Conservation (phyloP, 1,284 basidiomycete genomes). For the Amylostereum chailletii region DNA sequence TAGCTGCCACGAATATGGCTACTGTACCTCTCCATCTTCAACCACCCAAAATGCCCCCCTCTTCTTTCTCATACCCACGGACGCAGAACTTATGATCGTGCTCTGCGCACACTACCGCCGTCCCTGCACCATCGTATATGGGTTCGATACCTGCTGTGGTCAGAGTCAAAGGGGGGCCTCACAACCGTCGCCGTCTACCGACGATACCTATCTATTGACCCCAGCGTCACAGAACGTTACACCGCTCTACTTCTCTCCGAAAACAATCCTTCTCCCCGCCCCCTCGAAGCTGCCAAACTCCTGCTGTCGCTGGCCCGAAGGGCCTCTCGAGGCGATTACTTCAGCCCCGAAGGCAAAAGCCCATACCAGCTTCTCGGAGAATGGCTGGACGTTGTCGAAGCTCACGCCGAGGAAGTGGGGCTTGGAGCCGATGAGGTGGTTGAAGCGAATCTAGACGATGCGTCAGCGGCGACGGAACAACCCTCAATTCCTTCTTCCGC, state of each 20-base stretch:
- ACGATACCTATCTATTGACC: conserved; percentile 83
- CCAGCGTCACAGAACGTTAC: conserved; percentile 81
- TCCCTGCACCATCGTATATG: conserved; percentile 93
- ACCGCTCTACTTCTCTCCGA: conserved; percentile 69
- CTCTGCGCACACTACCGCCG: conserved; percentile 87
- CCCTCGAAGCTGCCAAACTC: conserved; percentile 91
- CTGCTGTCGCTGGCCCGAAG: conserved; percentile 78
- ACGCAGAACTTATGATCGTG: conserved; percentile 89
- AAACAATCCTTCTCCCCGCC: conserved; percentile 60
- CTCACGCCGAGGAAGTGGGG: conserved; percentile 89
- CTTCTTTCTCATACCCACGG: conserved; percentile 84
- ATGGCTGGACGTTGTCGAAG: conserved; percentile 89
- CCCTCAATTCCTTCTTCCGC: conserved; percentile 39
- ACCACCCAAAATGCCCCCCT: conserved; percentile 86
- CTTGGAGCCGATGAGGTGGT: conserved; percentile 74
- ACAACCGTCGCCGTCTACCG: conserved; percentile 86
- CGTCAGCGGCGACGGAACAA: conserved; percentile 23
- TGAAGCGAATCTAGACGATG: conserved; percentile 37
- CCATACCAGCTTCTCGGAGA: conserved; percentile 91
- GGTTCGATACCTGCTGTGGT: conserved; percentile 93
- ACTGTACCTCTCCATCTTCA: conserved; percentile 85
- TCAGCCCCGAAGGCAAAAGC: conserved; percentile 89
- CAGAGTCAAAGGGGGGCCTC: conserved; percentile 77
- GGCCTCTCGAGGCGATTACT: conserved; percentile 78
- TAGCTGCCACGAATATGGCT: conserved; percentile 93